These are phyloP conservation scores for Alloteropsis angusta DNA, from an alignment of 202 grass and related monocot genomes.

Conservation along the genomic window DNA sequence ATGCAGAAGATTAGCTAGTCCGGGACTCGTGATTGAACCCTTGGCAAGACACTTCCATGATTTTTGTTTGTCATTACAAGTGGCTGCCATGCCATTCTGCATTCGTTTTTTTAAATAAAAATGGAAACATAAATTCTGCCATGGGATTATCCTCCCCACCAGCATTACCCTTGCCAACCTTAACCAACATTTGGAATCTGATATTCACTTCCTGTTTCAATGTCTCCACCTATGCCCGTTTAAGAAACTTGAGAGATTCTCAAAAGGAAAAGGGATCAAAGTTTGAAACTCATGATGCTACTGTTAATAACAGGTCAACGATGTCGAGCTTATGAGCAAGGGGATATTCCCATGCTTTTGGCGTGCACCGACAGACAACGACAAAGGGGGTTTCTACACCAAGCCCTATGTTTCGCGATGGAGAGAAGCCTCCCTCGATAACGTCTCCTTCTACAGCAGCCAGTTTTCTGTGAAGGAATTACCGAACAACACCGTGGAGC, in stretches of 20 bases:
- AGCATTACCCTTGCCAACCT: neutral
- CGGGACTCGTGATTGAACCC: neutral
- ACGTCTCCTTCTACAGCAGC: constrained; percentile 39
- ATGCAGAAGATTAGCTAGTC: neutral
- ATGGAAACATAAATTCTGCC: neutral
- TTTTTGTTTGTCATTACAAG: neutral
- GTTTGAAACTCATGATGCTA: constrained; percentile 2
- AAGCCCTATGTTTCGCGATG: constrained; percentile 58
- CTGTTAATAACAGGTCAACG: constrained; percentile 43
- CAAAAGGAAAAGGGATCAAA: neutral
- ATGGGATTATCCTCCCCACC: neutral
- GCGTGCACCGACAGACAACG: constrained; percentile 84
- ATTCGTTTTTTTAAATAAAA: neutral
- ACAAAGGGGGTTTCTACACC: constrained; percentile 56
- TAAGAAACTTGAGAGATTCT: neutral
- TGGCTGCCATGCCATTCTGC: neutral
- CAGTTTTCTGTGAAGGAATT: constrained; percentile 52
- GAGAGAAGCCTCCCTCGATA: constrained; percentile 60
- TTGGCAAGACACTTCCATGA: neutral
- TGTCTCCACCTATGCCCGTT: neutral
- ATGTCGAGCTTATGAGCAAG: constrained; percentile 47
- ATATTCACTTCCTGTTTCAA: neutral
- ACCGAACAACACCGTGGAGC: constrained; percentile 37
- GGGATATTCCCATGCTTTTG: constrained; percentile 86
- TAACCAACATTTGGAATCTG: neutral